phyloP scores from a whole-genome alignment of 1,139 yeast genomes.

The Kluyveromyces sp. region DNA sequence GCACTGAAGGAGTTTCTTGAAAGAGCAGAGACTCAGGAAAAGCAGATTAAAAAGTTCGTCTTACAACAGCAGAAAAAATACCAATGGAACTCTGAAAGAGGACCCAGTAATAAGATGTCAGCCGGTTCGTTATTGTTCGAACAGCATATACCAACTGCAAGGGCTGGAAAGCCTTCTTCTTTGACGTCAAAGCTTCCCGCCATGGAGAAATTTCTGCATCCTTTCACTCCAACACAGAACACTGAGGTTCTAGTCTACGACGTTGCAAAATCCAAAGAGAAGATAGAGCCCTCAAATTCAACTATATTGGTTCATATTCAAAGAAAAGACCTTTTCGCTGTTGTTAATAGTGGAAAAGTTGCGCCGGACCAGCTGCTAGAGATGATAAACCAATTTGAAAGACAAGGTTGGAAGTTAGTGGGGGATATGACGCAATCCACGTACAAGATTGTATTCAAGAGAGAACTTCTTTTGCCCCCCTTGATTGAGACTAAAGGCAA shows the following conservation, averaged over 20 bases:
- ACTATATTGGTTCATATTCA: conserved; percentile 18
- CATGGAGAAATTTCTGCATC: not conserved
- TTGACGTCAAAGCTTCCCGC: not conserved
- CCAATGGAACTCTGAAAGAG: conserved; percentile 17
- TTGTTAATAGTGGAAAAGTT: conserved; percentile 19
- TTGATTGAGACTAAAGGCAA: not conserved
- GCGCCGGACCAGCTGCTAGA: conserved; percentile 22
- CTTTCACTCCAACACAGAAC: not conserved
- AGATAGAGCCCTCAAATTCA: conserved; percentile 10
- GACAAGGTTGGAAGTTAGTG: conserved; percentile 21
- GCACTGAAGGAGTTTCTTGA: conserved; percentile 17
- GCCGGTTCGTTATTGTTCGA: conserved; percentile 4
- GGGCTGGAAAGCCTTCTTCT: not conserved
- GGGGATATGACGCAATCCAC: conserved; percentile 17
- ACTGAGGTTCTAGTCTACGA: conserved; percentile 16
- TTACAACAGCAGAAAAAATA: conserved; percentile 17
- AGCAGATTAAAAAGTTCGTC: conserved; percentile 14
- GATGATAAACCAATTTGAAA: conserved; percentile 17
- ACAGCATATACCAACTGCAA: not conserved
- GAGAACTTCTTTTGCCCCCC: not conserved
- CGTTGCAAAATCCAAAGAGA: conserved; percentile 10
- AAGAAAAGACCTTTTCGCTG: conserved; percentile 22
- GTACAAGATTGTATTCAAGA: conserved; percentile 13
- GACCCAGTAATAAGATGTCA: not conserved
- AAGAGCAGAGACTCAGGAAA: conserved; percentile 16